A percentile compares a stretch with the other conserved stretches of the same genome.
Conservation (phyloP, 768 basidiomycete genomes). For the Suillus variegatus region DNA sequence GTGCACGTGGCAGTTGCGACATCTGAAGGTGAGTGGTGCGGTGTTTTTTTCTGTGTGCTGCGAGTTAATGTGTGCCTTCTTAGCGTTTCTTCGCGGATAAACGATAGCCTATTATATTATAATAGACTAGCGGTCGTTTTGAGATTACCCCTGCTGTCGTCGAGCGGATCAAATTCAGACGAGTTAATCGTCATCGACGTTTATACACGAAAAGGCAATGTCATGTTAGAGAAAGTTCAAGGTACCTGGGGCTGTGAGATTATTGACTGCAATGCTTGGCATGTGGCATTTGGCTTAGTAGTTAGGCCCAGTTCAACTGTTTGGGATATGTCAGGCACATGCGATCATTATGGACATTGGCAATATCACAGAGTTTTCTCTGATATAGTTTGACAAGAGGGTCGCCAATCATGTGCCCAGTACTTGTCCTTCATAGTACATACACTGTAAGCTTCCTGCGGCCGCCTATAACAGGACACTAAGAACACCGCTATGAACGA, state of each 20-base stretch:
- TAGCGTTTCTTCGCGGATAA: constrained; percentile 89
- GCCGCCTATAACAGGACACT: not conserved
- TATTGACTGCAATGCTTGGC: not conserved
- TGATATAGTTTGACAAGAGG: not conserved
- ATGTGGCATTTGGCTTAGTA: too few relatives aligned
- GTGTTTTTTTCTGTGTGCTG: constrained; percentile 1
- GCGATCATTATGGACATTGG: not conserved
- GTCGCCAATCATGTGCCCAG: not conserved
- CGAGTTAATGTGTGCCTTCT: constrained; percentile 7
- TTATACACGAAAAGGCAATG: not conserved
- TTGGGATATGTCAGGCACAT: constrained; percentile 1
- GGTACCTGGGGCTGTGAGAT: not conserved
- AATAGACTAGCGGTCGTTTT: not conserved
- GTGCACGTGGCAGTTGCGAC: constrained; percentile 91
- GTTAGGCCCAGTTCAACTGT: not conserved
- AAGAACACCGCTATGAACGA: not conserved
- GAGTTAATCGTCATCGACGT: not conserved
- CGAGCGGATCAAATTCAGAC: not conserved
- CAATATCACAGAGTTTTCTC: not conserved
- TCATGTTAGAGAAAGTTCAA: not conserved
- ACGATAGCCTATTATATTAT: constrained; percentile 38
- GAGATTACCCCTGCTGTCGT: not conserved
- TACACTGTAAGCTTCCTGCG: not conserved
- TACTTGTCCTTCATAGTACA: not conserved
- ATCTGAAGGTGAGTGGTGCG: constrained; percentile 71